Base-by-base conservation (phyloP, 805 yeast species). In the Kodamaea kaohsiungensis region DNA sequence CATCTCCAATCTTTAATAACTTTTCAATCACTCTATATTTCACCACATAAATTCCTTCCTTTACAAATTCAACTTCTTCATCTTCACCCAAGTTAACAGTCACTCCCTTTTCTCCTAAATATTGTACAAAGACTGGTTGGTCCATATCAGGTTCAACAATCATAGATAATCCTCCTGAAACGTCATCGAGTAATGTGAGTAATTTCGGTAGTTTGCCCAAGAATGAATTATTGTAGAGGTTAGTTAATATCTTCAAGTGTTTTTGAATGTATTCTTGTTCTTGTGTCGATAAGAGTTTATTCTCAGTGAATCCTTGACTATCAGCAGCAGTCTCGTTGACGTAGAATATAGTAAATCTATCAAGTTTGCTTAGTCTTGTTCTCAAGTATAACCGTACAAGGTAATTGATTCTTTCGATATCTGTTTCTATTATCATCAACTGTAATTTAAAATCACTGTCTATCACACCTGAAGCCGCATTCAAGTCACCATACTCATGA, bases 391-490 rank as follows among this genome's bases (percentile, higher is more conserved):
- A 80, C 50, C 98, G 73, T n/a, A 92, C 76, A 37, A 93, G 69
- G 66, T 87, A 95, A 62, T 87, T 90, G 30, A 91, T 82, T 53
- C 99, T 75, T 62, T 95, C 98, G 19, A 95, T 79, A 61, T 95
- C 98, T 12, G 96, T 87, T 65, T 95, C 99, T 61, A 93, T 86
- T 19, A 96, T 82, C 74, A 95, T 83, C 46, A 92, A 75, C 54
- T 89, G 87, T 54, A 93, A 70, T 64, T 92, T 92, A 69, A 56
- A 57, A 48, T 59, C 59, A 15, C 69, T 62, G 9, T 64, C 58
- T 1, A 71, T 61, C 1, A 70, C 59, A 1, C 75, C 73, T 1
- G 67, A 56, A 9, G 64, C 68, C 9, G 60, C 77, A 54, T 85
- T 85, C 43, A 78, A 76, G 49, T 82, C 83, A 51, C 88, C 89